Conservation (phyloP, 2,329 filamentous ascomycete genomes). For the Phyllosticta paracitricarpa region DNA sequence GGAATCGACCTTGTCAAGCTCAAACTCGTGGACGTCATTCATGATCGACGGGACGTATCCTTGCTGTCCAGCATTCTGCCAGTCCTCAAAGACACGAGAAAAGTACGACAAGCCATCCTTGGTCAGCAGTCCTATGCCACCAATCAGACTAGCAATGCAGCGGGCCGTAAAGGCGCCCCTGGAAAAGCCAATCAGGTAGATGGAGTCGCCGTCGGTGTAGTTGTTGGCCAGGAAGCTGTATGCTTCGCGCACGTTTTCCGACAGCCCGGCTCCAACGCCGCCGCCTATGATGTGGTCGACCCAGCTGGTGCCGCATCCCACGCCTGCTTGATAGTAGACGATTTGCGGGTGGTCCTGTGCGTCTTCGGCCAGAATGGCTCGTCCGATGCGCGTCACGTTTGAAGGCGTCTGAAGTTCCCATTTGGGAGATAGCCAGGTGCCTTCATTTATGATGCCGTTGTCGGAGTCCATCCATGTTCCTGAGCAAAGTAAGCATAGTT, state of each 20-base stretch:
- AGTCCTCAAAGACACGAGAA: conserved; percentile 14
- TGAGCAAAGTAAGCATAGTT: background rate
- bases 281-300: conserved; percentile 14
- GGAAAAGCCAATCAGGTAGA: conserved; percentile 45
- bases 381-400: conserved; percentile 30
- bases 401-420: conserved; percentile 19
- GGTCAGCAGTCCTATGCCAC: conserved; percentile 15
- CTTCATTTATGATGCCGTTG: conserved; percentile 10
- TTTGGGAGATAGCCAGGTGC: background rate
- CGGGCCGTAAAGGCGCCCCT: conserved; percentile 46
- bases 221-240: conserved; percentile 55
- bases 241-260: conserved; percentile 47
- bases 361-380: conserved; percentile 25
- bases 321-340: conserved; percentile 32
- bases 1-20: background rate
- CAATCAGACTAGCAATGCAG: conserved; percentile 16
- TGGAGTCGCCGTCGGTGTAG: conserved; percentile 47
- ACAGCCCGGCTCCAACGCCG: conserved; percentile 21
- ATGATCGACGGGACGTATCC: conserved; percentile 2
- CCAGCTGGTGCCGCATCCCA: conserved; percentile 21
- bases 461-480: conserved; percentile 11
- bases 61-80: conserved; percentile 13
- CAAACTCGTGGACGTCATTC: conserved; percentile 4
- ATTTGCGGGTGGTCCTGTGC: conserved; percentile 25
- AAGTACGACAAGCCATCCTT: conserved; percentile 14